Conservation (phyloP, 2,329 filamentous ascomycete species). For the Apiospora phragmitis region DNA sequence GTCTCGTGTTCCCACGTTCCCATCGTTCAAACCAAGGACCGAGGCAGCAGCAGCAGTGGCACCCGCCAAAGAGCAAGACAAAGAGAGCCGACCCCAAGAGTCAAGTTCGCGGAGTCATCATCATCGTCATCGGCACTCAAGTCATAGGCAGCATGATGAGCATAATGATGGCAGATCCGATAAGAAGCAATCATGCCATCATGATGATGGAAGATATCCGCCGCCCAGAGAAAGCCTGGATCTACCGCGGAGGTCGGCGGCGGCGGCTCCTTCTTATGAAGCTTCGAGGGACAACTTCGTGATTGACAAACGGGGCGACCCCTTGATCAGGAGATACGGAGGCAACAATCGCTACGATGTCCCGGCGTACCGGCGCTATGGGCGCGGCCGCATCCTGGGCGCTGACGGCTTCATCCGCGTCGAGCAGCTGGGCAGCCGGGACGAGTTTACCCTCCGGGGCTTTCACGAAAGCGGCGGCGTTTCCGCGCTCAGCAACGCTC, state of each 20-base stretch:
- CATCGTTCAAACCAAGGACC: conserved; percentile 66
- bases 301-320: conserved; percentile 75
- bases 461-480: conserved; percentile 40
- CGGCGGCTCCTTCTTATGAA: background rate
- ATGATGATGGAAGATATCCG: background rate
- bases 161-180: background rate
- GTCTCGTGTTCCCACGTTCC: conserved; percentile 65
- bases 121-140: background rate
- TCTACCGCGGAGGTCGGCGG: background rate
- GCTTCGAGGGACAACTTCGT: conserved; percentile 42
- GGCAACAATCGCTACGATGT: conserved; percentile 70
- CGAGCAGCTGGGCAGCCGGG: conserved; percentile 61
- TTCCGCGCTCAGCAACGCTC: conserved; percentile 42
- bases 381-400: conserved; percentile 72
- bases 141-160: background rate
- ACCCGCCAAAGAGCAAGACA: background rate
- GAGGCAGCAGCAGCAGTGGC: conserved; percentile 1
- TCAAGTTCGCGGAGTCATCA: background rate
- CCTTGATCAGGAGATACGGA: conserved; percentile 73
- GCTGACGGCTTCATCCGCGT: conserved; percentile 61
- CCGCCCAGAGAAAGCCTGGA: background rate
- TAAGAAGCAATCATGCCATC: background rate
- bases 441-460: conserved; percentile 53
- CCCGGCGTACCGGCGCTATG: conserved; percentile 69
- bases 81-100: conserved; percentile 9